phyloP scores from a whole-genome alignment of 805 yeast species.

The Cyberlindnera veronae region DNA sequence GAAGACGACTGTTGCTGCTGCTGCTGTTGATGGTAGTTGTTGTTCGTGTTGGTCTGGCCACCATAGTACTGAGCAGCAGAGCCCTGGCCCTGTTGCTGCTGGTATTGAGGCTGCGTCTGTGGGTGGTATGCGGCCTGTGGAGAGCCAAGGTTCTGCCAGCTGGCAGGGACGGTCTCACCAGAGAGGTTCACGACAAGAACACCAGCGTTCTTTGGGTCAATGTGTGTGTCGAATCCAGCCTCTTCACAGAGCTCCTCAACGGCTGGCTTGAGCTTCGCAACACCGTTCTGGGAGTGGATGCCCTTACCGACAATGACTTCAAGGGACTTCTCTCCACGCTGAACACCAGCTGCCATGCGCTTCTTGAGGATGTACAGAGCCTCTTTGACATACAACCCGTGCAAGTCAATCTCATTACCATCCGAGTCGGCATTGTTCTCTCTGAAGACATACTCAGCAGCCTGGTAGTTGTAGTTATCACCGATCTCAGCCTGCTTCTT shows the following conservation, averaged over 20 bases:
- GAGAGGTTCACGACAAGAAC: constrained; percentile 68
- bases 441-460: constrained; percentile 85
- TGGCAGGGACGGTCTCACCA: constrained; percentile 42
- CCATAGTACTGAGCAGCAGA: constrained; percentile 16
- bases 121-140: constrained; percentile 24
- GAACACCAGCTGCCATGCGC: constrained; percentile 63
- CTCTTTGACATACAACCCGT: constrained; percentile 87
- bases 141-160: constrained; percentile 28
- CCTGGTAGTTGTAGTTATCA: constrained; percentile 68
- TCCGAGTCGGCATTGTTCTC: constrained; percentile 88
- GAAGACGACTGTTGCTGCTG: constrained; percentile 18
- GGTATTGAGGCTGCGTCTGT: constrained; percentile 19
- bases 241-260: constrained; percentile 73
- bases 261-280: constrained; percentile 89
- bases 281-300: constrained; percentile 72
- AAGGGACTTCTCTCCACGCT: constrained; percentile 54
- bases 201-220: constrained; percentile 75
- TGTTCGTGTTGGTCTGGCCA: constrained; percentile 11
- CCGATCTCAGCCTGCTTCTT: constrained; percentile 57
- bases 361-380: constrained; percentile 74
- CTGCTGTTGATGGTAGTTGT: constrained; percentile 15
- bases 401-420: constrained; percentile 85
- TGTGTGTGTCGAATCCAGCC: constrained; percentile 53
- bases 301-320: constrained; percentile 94
- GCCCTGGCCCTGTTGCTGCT: constrained; percentile 16